Evolutionary conservation across 78 protist genomes (phyloP).

Genomic region (Salpingoeca rosetta): DNA sequence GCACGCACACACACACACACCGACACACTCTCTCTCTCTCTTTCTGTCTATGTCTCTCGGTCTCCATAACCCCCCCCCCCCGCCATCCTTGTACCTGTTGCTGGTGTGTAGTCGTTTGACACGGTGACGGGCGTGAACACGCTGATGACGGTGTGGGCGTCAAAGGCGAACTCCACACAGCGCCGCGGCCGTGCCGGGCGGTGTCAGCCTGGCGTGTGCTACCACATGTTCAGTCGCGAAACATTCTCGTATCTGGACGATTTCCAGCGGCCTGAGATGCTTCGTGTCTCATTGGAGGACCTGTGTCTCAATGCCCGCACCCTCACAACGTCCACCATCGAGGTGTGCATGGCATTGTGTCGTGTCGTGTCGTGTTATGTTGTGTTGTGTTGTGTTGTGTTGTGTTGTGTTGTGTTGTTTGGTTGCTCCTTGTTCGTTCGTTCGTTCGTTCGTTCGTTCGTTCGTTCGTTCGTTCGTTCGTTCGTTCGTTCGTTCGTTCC

Average conservation of each 20-base stretch:
- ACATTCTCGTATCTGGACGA: background rate
- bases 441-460: too few species aligned
- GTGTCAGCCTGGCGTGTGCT: slow-evolving; percentile 22
- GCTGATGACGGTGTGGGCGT: slow-evolving; percentile 23
- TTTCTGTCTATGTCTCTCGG: too few species aligned
- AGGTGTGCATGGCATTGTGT: background rate
- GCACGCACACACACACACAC: too few species aligned
- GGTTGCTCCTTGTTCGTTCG: too few species aligned
- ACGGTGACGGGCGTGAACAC: slow-evolving; percentile 1
- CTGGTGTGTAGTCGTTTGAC: slow-evolving; percentile 25
- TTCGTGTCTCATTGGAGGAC: slow-evolving; percentile 44
- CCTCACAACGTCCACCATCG: background rate
- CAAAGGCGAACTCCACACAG: slow-evolving; percentile 63
- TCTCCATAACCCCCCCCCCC: too few species aligned
- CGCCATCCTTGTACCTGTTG: too few species aligned
- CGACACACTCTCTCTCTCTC: too few species aligned
- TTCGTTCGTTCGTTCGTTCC: too few species aligned
- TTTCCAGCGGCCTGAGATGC: slow-evolving; percentile 65
- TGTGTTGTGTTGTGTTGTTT: too few species aligned
- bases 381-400: too few species aligned
- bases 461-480: too few species aligned
- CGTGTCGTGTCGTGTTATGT: too few species aligned
- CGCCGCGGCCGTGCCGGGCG: slow-evolving; percentile 84
- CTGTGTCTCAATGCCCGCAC: slow-evolving; percentile 45
- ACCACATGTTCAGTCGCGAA: slow-evolving; percentile 32